Base-by-base conservation (phyloP, 1,284 basidiomycete genomes). In the Ceraceosorus guamensis region DNA sequence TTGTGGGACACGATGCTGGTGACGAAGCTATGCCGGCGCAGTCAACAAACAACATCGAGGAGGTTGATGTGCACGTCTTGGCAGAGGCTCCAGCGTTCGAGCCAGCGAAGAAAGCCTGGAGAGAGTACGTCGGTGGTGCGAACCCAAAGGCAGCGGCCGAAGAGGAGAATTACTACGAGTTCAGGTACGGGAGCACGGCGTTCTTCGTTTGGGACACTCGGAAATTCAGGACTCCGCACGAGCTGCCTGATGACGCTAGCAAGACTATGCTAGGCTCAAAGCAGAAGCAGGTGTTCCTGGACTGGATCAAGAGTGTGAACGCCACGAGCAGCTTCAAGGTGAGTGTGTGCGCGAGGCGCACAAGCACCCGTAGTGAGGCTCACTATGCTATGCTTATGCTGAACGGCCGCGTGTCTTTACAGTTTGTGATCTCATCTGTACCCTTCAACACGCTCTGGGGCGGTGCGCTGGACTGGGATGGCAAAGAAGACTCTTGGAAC, bases 161-260 rank as follows among this genome's bases (percentile, higher is more conserved):
- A 5, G 82, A 80, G 32, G 78, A 81, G 50, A 80, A 83, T 67
- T 87, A 86, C 71, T 87, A 82, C 66, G 67, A 68, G 14, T 71
- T 75, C 63, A 41, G 52, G 8, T 70, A 85, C 64, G 86, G 83
- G 0, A 86, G 88, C 66, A 79, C 80, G 2, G 85, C 86, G 0
- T 89, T 87, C 76, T 89, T 89, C 76, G 86, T 89, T 31, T 78
- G 86, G 79, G 88, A 89, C 77, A 87, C 86, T 5, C 81, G 87
- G 11, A 80, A 82, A 13, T 83, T 87, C 69, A 82, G 87, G 34
- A 82, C 82, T 16, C 52, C 66, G 4, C 77, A 79, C 48, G 69
- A 75, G 3, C 54, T 59, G 4, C 53, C 59, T 6, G 80, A 80
- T n/a, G 81, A 81, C 32, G 79, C 80, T 44, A 63, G 62, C 52